phyloP scores from a whole-genome alignment of 1,284 basidiomycete species.

The Ganoderma resinaceum region DNA sequence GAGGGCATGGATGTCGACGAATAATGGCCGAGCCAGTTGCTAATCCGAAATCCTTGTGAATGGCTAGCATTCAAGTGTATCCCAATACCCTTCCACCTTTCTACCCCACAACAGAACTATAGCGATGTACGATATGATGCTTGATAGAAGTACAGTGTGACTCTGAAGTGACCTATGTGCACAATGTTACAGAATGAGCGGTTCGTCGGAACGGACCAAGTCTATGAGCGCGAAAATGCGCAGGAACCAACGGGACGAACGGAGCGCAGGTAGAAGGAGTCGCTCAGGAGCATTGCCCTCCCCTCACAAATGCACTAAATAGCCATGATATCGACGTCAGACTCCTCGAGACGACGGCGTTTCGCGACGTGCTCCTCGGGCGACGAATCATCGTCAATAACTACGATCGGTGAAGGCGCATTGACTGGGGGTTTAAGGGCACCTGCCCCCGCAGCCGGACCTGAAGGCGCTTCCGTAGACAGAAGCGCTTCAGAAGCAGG shows the following conservation, averaged over 20 bases:
- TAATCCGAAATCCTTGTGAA: background rate
- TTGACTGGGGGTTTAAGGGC: constrained; percentile 45
- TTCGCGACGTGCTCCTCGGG: constrained; percentile 56
- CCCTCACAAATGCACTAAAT: constrained; percentile 8
- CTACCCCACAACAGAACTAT: constrained; percentile 16
- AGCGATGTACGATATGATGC: constrained; percentile 24
- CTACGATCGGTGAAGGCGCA: constrained; percentile 48
- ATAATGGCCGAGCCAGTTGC: background rate
- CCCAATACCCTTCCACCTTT: background rate
- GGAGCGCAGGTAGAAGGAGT: background rate
- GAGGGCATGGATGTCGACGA: background rate
- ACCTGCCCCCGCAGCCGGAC: constrained; percentile 26
- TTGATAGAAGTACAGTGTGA: constrained; percentile 20
- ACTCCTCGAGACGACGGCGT: constrained; percentile 50
- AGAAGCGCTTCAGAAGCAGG: constrained; percentile 37
- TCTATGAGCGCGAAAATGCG: constrained; percentile 8
- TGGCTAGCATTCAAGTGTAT: constrained; percentile 1
- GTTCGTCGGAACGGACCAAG: background rate
- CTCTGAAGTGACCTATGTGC: constrained; percentile 7
- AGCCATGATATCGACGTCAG: constrained; percentile 24
- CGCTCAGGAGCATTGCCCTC: background rate
- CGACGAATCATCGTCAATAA: constrained; percentile 61
- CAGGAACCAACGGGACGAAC: background rate
- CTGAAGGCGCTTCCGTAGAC: constrained; percentile 17
- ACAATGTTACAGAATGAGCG: constrained; percentile 13